Conservation (phyloP, 169 alveolate genomes). For the Theileria equi region DNA sequence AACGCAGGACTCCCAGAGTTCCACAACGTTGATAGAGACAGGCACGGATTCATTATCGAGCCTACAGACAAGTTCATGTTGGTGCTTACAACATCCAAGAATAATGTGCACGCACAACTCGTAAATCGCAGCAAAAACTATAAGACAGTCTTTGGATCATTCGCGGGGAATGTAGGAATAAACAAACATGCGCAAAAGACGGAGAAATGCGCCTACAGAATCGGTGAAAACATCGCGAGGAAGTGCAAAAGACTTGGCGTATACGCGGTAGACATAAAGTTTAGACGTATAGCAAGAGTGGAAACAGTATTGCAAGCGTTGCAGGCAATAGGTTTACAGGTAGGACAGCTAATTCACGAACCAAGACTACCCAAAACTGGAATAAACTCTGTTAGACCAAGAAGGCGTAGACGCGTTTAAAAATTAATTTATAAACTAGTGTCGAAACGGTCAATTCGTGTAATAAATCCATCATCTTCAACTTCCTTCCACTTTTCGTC, state of each 20-base stretch:
- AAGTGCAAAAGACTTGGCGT: slow-evolving; percentile 84
- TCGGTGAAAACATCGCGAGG: slow-evolving; percentile 83
- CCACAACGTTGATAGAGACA: slow-evolving; percentile 83
- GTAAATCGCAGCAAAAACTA: slow-evolving; percentile 75
- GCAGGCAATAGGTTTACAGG: slow-evolving; percentile 77
- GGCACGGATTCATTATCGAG: slow-evolving; percentile 76
- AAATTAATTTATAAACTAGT: no score
- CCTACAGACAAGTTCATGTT: slow-evolving; percentile 82
- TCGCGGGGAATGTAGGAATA: slow-evolving; percentile 84
- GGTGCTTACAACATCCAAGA: slow-evolving; percentile 78
- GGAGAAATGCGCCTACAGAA: slow-evolving; percentile 79
- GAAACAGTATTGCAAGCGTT: slow-evolving; percentile 82
- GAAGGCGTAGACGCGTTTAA: slow-evolving; percentile 81
- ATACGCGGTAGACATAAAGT: slow-evolving; percentile 73
- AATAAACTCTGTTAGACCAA: slow-evolving; percentile 78
- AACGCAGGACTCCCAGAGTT: slow-evolving; percentile 76
- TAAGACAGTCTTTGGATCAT: slow-evolving; percentile 77
- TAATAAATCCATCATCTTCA: no score
- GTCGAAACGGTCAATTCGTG: no score
- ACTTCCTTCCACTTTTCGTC: no score
- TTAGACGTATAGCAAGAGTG: slow-evolving; percentile 80
- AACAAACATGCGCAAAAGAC: slow-evolving; percentile 78
- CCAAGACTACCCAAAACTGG: slow-evolving; percentile 84
- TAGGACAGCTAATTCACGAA: slow-evolving; percentile 78
- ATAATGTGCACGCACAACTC: slow-evolving; percentile 82